phyloP scores from a whole-genome alignment of 306 rosid species.

The Alnus rubra region DNA sequence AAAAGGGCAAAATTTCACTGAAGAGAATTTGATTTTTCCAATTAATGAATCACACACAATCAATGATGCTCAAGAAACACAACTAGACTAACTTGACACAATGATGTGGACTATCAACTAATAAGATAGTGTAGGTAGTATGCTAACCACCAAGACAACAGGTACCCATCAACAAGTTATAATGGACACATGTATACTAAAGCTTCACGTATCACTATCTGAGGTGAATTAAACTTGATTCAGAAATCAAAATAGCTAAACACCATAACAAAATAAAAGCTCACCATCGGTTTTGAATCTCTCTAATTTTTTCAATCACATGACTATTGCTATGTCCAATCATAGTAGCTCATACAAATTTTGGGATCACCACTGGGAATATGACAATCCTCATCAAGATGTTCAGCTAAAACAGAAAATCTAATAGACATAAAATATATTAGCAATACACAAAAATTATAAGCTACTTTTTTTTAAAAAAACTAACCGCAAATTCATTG shows the following conservation, averaged over 20 bases:
- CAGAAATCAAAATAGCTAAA: not conserved
- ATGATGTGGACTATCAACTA: not conserved
- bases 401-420: not conserved
- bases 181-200: not conserved
- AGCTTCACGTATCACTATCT: not conserved
- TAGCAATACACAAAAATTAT: not conserved
- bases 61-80: not conserved
- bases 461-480: too few relatives aligned
- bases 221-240: not conserved
- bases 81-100: not conserved
- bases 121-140: not conserved
- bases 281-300: not conserved
- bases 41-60: not conserved
- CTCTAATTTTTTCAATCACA: not conserved
- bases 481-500: too few relatives aligned
- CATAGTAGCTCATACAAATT: not conserved
- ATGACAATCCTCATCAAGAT: not conserved
- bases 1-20: not conserved
- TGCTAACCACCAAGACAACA: not conserved
- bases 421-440: not conserved
- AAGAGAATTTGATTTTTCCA: not conserved
- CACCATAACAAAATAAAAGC: not conserved
- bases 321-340: not conserved
- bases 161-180: not conserved
- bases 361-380: not conserved